Evolutionary conservation across 441 rosid species (phyloP).

Genomic region (Populus tomentosa): DNA sequence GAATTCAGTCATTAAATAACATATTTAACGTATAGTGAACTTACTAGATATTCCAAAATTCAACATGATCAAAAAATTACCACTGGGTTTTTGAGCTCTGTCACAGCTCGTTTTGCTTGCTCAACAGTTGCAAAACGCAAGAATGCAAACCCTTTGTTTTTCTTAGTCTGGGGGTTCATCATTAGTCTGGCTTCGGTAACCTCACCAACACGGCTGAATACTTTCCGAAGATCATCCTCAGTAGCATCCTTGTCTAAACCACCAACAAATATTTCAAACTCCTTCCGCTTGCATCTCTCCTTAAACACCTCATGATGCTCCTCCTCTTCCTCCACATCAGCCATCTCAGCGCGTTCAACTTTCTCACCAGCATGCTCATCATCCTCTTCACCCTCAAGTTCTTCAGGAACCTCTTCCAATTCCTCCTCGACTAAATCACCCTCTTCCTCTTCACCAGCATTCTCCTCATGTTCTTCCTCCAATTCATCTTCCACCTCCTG

Average conservation of each 20-base stretch:
- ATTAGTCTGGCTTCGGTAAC: conserved; percentile 77
- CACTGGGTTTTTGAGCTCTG: conserved; percentile 83
- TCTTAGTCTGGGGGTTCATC: conserved; percentile 89
- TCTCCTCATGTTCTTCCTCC: conserved; percentile 65
- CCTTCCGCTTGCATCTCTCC: conserved; percentile 94
- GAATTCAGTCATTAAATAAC: conserved; percentile 41
- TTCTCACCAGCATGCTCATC: conserved; percentile 54
- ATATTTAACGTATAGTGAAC: conserved; percentile 25
- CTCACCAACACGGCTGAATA: conserved; percentile 74
- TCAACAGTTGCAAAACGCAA: conserved; percentile 85
- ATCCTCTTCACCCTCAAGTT: conserved; percentile 60
- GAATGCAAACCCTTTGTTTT: conserved; percentile 96
- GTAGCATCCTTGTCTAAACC: conserved; percentile 85
- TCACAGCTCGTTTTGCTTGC: conserved; percentile 88
- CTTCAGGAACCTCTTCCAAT: conserved; percentile 59
- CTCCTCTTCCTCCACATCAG: conserved; percentile 62
- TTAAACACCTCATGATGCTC: conserved; percentile 68
- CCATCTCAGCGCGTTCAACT: conserved; percentile 48
- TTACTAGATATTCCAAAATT: conserved; percentile 30
- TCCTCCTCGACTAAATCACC: conserved; percentile 70
- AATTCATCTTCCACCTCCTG: conserved; percentile 49
- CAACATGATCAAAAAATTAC: conserved; percentile 45
- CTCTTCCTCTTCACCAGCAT: conserved; percentile 60
- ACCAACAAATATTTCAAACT: conserved; percentile 94
- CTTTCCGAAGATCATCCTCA: conserved; percentile 79